Evolutionary conservation across 1,139 yeast species (phyloP).

Genomic region (Yamadazyma sp.): DNA sequence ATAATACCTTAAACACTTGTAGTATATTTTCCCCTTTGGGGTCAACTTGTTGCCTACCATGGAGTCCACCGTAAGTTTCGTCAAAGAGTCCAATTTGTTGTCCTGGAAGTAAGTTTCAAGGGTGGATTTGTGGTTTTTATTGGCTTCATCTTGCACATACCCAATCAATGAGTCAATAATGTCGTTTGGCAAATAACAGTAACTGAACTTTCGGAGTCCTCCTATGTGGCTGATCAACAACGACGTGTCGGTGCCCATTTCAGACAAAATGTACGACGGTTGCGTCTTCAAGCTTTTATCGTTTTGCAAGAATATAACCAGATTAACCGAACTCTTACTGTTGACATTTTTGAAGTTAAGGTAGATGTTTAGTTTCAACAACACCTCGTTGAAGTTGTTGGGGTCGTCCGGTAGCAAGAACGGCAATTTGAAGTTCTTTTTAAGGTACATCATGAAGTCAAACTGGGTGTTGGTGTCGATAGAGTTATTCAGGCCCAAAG

Average conservation of each 20-base stretch:
- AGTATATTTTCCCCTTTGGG: conserved; percentile 47
- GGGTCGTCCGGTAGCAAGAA: conserved; percentile 39
- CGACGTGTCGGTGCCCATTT: conserved; percentile 25
- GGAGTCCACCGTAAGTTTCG: conserved; percentile 54
- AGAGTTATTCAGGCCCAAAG: background rate
- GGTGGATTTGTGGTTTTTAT: conserved; percentile 19
- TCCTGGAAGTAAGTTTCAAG: conserved; percentile 26
- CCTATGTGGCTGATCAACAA: conserved; percentile 39
- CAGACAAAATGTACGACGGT: conserved; percentile 37
- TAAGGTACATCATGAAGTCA: conserved; percentile 31
- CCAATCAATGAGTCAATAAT: conserved; percentile 25
- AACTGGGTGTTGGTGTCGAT: conserved; percentile 19
- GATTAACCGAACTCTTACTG: conserved; percentile 6
- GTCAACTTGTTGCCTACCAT: conserved; percentile 46
- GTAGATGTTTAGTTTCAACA: conserved; percentile 37
- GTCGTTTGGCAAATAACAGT: conserved; percentile 40
- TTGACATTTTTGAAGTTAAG: conserved; percentile 27
- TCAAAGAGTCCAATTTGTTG: conserved; percentile 32
- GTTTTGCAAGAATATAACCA: conserved; percentile 23
- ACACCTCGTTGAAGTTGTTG: conserved; percentile 33
- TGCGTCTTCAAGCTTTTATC: conserved; percentile 19
- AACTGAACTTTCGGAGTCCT: conserved; percentile 42
- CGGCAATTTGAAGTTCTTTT: conserved; percentile 40
- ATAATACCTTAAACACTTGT: conserved; percentile 52
- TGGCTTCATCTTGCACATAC: conserved; percentile 23